Evolutionary conservation across 2,329 filamentous ascomycete genomes (phyloP), one percentile per base, ranked within the genome.

Genomic region (Diaporthe caulivora): DNA sequence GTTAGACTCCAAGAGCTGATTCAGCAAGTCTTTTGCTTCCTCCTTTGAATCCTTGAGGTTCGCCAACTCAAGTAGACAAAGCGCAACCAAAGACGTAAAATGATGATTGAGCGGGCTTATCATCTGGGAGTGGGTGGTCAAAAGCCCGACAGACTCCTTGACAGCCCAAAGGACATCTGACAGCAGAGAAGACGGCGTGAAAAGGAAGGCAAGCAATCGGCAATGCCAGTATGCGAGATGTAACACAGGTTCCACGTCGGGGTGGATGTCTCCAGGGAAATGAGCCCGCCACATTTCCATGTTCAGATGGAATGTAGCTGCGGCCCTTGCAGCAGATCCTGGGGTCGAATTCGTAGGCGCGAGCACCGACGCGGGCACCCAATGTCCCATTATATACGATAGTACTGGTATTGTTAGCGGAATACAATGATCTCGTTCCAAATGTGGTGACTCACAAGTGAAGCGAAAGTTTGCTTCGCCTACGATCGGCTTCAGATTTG

Each of bases 161-260:
- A 90, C 89, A 8, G 91, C 88, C 80, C 89, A 90, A 26, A 93
- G 82, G 21, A 92, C 85, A 73, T 92, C 88, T 2, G 85, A 82
- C 0, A 89, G 85, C 53, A 88, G 87, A 1, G 88, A 85, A 15
- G 86, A 86, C 1, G 89, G 87, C 49, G 88, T 89, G 70, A 92
- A 84, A 2, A 93, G 86, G 68, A 91, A 90, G 13, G 90, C 86
- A 24, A 94, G 84, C 11, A 94, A 85, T 75, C 91, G 90, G 76
- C 90, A 87, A 80, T 94, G 92, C 89, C 92, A 93, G 81, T 93
- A 94, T 24, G 89, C 89, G 31, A 94, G 85, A 77, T 93, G 90
- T 2, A 94, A 85, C 42, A 92, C 79, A 4, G 89, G 89, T 64
- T 88, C 85, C 3, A 84, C 82, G 0, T 82, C 79, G 5, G 87